Conservation (phyloP, 495 filamentous ascomycete species). For the Aspergillus taichungensis region DNA sequence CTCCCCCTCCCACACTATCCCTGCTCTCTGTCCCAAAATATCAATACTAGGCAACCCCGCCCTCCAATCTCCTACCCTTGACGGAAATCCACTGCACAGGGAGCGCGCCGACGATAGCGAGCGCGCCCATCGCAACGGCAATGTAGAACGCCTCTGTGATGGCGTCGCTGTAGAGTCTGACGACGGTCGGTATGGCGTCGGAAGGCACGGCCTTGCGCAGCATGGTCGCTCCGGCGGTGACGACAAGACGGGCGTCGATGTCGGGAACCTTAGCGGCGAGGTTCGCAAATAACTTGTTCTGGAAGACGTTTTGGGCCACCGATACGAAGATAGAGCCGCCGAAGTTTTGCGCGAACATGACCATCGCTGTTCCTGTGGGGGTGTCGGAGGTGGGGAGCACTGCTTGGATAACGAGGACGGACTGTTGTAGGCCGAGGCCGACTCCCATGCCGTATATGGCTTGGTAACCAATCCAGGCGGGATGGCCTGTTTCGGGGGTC, state of each 20-base stretch:
- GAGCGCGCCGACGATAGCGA: slow-evolving; percentile 52
- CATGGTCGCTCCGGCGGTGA: slow-evolving; percentile 59
- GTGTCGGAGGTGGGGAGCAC: slow-evolving; percentile 54
- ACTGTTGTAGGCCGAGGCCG: slow-evolving; percentile 60
- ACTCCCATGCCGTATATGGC: slow-evolving; percentile 60
- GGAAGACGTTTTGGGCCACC: slow-evolving; percentile 71
- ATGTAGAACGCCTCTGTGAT: slow-evolving; percentile 63
- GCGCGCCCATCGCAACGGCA: slow-evolving; percentile 50
- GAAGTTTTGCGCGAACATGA: slow-evolving; percentile 65
- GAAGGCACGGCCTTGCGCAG: slow-evolving; percentile 42
- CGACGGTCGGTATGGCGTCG: slow-evolving; percentile 43
- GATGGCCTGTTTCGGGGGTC: slow-evolving; percentile 38
- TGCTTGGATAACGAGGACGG: slow-evolving; percentile 60
- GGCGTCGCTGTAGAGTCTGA: slow-evolving; percentile 61
- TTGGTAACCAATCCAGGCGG: slow-evolving; percentile 73
- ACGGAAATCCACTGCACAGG: slow-evolving; percentile 73
- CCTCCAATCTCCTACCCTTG: slow-evolving; percentile 73
- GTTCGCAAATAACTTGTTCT: slow-evolving; percentile 55
- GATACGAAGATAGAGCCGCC: slow-evolving; percentile 67
- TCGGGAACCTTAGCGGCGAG: slow-evolving; percentile 42
- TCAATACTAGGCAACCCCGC: slow-evolving; percentile 31
- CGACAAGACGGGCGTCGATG: slow-evolving; percentile 39
- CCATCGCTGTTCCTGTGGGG: slow-evolving; percentile 54
- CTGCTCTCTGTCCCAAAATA: too few relatives aligned
- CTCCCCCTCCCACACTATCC: too few relatives aligned